Percentiles rank a stretch among this genome's conserved stretches.
Conservation (phyloP, 345 rosid genomes). For the Eucalyptus leucophloia region DNA sequence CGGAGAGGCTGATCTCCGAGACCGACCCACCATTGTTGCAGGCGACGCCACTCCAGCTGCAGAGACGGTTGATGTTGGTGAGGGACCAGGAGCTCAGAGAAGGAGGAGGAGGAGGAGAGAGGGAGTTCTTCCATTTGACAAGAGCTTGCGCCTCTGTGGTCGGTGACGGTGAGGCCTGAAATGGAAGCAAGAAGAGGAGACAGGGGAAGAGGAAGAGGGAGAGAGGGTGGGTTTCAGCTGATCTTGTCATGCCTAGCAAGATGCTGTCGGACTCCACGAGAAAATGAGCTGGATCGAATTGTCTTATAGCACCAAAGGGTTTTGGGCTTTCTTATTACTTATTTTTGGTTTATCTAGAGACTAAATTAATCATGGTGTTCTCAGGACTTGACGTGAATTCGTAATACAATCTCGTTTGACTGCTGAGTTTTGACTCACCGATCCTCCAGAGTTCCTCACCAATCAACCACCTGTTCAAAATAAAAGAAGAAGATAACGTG, state of each 20-base stretch:
- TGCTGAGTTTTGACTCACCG: not conserved
- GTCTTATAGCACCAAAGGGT: not conserved
- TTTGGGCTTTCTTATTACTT: not conserved
- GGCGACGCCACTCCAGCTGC: conserved; percentile 51
- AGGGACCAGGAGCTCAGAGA: conserved; percentile 43
- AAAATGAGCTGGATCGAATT: not conserved
- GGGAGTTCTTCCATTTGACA: conserved; percentile 29
- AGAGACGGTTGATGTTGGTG: conserved; percentile 28
- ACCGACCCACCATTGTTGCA: conserved; percentile 19
- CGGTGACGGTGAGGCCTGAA: conserved; percentile 14
- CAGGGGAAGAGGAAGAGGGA: not conserved
- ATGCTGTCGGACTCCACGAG: not conserved
- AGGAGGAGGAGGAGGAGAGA: not conserved
- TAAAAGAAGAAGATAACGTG: not conserved
- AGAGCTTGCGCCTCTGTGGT: conserved; percentile 53
- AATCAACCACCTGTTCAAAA: not conserved
- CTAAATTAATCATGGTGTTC: not conserved
- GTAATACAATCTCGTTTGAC: not conserved
- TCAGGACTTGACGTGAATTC: not conserved
- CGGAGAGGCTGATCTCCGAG: conserved; percentile 22
- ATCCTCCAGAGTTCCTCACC: not conserved
- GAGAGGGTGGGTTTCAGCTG: not conserved
- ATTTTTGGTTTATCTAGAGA: rapidly evolving
- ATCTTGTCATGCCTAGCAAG: not conserved
- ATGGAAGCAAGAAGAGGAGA: conserved; percentile 5